Base-by-base conservation (phyloP, 2,329 filamentous ascomycete genomes). In the Berkeleyomyces rouxiae region DNA sequence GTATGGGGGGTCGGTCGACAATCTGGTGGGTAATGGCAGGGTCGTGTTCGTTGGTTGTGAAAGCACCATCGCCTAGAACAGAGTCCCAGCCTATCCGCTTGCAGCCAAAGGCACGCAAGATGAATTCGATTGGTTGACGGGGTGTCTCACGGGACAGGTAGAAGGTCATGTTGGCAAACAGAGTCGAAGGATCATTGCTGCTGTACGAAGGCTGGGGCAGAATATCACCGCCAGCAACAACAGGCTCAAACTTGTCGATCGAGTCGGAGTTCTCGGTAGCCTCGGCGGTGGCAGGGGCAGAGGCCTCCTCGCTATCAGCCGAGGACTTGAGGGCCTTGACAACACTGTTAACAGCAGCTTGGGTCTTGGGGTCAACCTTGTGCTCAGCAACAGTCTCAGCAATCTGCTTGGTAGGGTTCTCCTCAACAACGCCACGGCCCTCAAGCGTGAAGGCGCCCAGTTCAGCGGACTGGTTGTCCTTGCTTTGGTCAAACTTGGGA, bases 21-120 rank as follows among this genome's bases (percentile, higher is more conserved):
- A 99, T 86, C 73, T 99, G 93, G 74, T 99, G 93, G 37, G 93
- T 99, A 68, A 99, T 97, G 62, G 85, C 79, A 4, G 89, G 82
- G 70, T 99, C 90, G 13, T 83, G 79, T 75, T 97, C 92, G 71
- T 96, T 83, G 59, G 88, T 87, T 40, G 91, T 97, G 76, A 89
- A 99, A 58, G 93, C 88, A 57, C 93, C 93, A 66, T 90, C 91
- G 61, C 93, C 93, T 23, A 96, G 81, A 31, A 95, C 86, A 40
- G 84, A 80, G 70, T 97, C 92, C 93, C 93, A 99, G 49, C 91
- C 93, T 68, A 99, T 86, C 53, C 92, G 84, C 77, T 92, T 96
- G 78, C 92, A 97, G 66, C 93, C 93, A 70, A 97, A 99, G 2
- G 92, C 83, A 70, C 91, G 87, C 61, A 99, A 81, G 62, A 99